Conservation (phyloP, 2,329 filamentous ascomycete genomes). For the Mycogone perniciosa region DNA sequence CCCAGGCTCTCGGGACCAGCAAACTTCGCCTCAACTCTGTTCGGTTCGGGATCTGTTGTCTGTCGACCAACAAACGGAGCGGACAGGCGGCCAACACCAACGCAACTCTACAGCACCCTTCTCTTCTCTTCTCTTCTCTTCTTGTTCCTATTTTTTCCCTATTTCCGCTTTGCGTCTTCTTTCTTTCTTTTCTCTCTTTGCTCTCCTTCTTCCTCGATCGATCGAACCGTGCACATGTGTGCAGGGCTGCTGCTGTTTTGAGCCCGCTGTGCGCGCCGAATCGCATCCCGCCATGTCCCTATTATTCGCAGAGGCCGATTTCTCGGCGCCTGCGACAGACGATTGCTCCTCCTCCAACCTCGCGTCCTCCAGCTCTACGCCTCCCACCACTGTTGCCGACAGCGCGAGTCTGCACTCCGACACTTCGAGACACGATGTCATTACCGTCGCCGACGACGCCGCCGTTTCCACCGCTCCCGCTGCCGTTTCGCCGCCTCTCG, state of each 20-base stretch:
- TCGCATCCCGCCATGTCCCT: constrained; percentile 22
- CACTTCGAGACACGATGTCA: constrained; percentile 33
- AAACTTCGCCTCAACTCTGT: too few species aligned
- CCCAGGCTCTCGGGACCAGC: too few species aligned
- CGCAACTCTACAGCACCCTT: neutral
- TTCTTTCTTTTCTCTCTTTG: neutral
- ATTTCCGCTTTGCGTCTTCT: neutral
- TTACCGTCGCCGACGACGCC: constrained; percentile 25
- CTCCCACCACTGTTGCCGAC: constrained; percentile 61
- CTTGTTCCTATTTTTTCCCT: neutral
- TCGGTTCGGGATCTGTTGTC: too few species aligned
- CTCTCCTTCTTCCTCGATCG: neutral
- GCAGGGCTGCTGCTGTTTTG: neutral
- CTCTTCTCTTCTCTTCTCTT: neutral
- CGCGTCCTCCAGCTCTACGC: constrained; percentile 56
- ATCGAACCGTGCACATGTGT: neutral
- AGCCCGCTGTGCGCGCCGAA: constrained; percentile 2
- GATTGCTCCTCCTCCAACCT: constrained; percentile 41
- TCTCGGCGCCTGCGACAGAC: constrained; percentile 28
- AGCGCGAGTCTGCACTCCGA: constrained; percentile 50
- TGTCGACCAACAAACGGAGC: too few species aligned
- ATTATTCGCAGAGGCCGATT: constrained; percentile 29
- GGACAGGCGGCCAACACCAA: neutral
- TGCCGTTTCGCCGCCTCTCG: constrained; percentile 1
- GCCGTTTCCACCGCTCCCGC: constrained; percentile 15